Evolutionary conservation across 2,329 filamentous ascomycete genomes (phyloP).

Genomic region (Coniochaeta sp.): DNA sequence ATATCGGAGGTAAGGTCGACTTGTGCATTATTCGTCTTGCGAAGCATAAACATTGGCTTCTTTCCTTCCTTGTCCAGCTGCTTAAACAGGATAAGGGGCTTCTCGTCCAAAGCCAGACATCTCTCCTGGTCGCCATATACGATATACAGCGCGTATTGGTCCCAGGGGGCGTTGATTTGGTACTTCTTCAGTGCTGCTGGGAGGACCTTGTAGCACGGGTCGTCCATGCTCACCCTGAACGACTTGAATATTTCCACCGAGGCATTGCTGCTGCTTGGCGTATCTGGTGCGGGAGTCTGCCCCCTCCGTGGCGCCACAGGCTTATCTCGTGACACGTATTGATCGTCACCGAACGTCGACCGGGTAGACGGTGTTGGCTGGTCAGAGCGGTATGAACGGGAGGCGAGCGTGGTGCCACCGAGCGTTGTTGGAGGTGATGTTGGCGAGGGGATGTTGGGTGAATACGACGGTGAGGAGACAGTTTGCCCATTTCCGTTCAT

Average conservation of each 20-base stretch:
- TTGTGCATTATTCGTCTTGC: conserved; percentile 54
- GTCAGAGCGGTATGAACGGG: conserved; percentile 53
- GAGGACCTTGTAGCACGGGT: conserved; percentile 94
- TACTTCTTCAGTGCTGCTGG: conserved; percentile 96
- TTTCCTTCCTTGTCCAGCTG: conserved; percentile 93
- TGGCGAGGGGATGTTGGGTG: conserved; percentile 61
- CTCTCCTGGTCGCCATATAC: conserved; percentile 98
- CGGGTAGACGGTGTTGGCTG: conserved; percentile 46
- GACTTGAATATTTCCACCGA: conserved; percentile 97
- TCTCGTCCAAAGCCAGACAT: conserved; percentile 85
- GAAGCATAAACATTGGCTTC: conserved; percentile 99
- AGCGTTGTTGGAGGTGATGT: conserved; percentile 56
- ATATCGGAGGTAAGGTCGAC: conserved; percentile 35
- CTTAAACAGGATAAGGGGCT: conserved; percentile 93
- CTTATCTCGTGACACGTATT: conserved; percentile 28
- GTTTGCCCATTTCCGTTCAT: conserved; percentile 58
- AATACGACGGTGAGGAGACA: conserved; percentile 45
- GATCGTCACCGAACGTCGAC: conserved; percentile 44
- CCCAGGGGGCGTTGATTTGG: conserved; percentile 96
- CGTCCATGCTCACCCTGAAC: conserved; percentile 95
- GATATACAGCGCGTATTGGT: conserved; percentile 95
- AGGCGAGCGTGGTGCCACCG: conserved; percentile 45
- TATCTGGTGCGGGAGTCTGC: conserved; percentile 56
- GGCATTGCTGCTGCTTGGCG: conserved; percentile 46
- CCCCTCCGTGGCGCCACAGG: conserved; percentile 44